A percentile compares a stretch with the other conserved stretches of the same genome.
Conservation (phyloP, 345 rosid species). For the Euphorbia lathyris region DNA sequence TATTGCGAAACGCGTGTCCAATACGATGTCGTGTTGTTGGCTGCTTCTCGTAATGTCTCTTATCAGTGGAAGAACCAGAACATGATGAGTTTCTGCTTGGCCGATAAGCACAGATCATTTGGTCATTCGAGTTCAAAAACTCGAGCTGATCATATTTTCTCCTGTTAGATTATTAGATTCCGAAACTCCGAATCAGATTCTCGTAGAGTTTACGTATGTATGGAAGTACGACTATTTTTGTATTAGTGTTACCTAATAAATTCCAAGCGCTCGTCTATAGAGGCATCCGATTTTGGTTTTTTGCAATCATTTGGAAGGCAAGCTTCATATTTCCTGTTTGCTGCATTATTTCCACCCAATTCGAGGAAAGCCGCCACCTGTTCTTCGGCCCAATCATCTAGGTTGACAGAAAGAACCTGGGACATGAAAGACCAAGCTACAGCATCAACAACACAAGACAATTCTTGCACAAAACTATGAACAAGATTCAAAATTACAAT, state of each 20-base stretch:
- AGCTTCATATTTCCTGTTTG: conserved; percentile 77
- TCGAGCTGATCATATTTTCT: conserved; percentile 78
- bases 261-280: conserved; percentile 69
- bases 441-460: neutral
- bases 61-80: conserved; percentile 36
- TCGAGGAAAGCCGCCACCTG: conserved; percentile 60
- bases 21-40: conserved; percentile 54
- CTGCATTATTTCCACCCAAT: conserved; percentile 71
- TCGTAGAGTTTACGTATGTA: too few species aligned
- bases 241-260: conserved; percentile 58
- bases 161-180: conserved; percentile 45
- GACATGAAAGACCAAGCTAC: conserved; percentile 15
- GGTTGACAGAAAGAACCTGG: conserved; percentile 86
- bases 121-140: conserved; percentile 46
- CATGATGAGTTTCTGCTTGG: conserved; percentile 32
- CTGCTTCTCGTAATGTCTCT: conserved; percentile 45
- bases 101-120: conserved; percentile 39
- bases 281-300: conserved; percentile 81
- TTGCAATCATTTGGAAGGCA: conserved; percentile 46
- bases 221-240: too few species aligned
- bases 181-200: conserved; percentile 12
- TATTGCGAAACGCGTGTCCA: conserved; percentile 78
- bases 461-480: neutral
- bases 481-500: neutral
- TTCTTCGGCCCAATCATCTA: conserved; percentile 96